Conservation (phyloP, 2,329 filamentous ascomycete genomes). For the Periconia sp. region DNA sequence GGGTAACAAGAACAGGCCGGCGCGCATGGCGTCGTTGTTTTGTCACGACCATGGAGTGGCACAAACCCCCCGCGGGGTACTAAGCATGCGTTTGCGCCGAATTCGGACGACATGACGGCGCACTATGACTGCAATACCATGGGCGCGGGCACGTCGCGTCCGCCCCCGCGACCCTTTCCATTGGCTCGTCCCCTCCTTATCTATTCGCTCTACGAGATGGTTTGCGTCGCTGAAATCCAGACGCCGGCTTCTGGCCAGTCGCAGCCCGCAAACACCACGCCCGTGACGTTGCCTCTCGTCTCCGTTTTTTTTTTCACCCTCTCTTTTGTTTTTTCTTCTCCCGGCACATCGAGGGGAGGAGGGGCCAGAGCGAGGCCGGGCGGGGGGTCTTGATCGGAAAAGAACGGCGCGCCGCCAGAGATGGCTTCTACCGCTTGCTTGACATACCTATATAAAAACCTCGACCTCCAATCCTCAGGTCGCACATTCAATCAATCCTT, state of each 20-base stretch:
- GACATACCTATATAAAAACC: neutral
- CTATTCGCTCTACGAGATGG: slow-evolving; percentile 36
- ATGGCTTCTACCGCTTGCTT: too few species aligned
- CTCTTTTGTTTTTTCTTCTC: slow-evolving; percentile 1
- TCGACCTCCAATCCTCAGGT: neutral
- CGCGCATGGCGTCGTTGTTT: too few species aligned
- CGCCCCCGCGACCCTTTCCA: slow-evolving; percentile 24
- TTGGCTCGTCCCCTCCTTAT: slow-evolving; percentile 36
- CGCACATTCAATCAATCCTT: slow-evolving; percentile 5
- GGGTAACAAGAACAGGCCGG: too few species aligned
- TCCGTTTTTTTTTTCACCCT: slow-evolving; percentile 16
- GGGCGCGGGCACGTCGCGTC: slow-evolving; percentile 26
- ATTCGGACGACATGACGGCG: slow-evolving; percentile 24
- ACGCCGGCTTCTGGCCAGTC: slow-evolving; percentile 29
- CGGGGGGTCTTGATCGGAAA: slow-evolving; percentile 1
- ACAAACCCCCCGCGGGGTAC: neutral
- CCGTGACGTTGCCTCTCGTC: slow-evolving; percentile 66
- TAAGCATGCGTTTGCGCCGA: neutral
- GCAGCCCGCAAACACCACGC: slow-evolving; percentile 65
- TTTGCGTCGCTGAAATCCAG: slow-evolving; percentile 30
- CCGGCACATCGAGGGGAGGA: too few species aligned
- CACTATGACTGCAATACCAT: slow-evolving; percentile 25
- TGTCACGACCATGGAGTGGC: too few species aligned
- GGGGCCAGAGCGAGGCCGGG: neutral
- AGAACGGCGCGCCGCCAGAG: neutral